Base-by-base conservation (phyloP, 1,284 basidiomycete genomes). In the Salmacisia buchloeana region DNA sequence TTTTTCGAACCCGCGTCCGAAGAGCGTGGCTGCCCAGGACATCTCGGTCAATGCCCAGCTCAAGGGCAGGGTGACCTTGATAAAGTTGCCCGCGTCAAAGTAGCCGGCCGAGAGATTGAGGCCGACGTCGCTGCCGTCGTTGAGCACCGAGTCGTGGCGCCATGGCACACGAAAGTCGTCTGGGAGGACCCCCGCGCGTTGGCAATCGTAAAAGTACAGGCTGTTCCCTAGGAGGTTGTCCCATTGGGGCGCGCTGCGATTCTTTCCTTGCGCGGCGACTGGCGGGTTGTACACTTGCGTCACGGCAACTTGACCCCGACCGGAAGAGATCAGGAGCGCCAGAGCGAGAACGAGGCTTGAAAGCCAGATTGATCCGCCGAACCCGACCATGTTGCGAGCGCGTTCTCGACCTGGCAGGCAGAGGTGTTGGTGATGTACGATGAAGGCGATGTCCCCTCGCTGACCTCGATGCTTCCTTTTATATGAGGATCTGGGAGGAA, bases 201-300 rank as follows among this genome's bases (percentile, higher is more conserved):
- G 92, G 0, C 87, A 91, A 68, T 96, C 92, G 77, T 94, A 96
- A 80, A 94, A 94, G 77, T 87, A 94, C 23, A 96, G 80, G 35
- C 88, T 80, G 78, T 89, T 87, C 13, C 91, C 91, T 0, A 94
- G 84, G 0, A 94, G 81, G 38, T 83, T 86, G 1, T 86, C 84
- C 90, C 92, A 94, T 76, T 93, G 90, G 2, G 68, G 62, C 21
- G 13, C 64, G n/a, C n/a, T n/a, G n/a, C n/a, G n/a, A n/a, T n/a
- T n/a, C n/a, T n/a, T n/a, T n/a, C n/a, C n/a, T n/a, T n/a, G n/a
- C n/a, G n/a, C n/a, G n/a, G n/a, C n/a, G n/a, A n/a, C n/a, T n/a
- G n/a, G n/a, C n/a, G n/a, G n/a, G n/a, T n/a, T n/a, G n/a, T n/a
- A n/a, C n/a, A n/a, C n/a, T n/a, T n/a, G n/a, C n/a, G n/a, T n/a